Conservation (phyloP, 805 yeast genomes). For the Saccharomycopsis capsularis region DNA sequence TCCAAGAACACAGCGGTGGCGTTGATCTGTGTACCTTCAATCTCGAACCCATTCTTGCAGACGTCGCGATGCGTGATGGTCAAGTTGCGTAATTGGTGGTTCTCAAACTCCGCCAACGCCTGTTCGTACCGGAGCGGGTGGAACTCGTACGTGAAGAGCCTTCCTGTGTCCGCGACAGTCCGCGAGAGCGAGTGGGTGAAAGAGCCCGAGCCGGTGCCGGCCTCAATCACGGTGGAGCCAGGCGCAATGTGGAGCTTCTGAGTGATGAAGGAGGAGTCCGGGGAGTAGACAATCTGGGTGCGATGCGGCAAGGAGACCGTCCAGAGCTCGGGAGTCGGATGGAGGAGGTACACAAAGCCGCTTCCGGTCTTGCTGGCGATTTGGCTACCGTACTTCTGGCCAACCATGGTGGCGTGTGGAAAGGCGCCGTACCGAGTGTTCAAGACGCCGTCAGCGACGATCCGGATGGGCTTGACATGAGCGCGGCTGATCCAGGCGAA, state of each 20-base stretch:
- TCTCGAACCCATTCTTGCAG: slow-evolving; percentile 75
- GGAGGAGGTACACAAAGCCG: slow-evolving; percentile 79
- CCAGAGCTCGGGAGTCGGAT: slow-evolving; percentile 96
- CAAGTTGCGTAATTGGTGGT: slow-evolving; percentile 52
- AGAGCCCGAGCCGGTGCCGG: slow-evolving; percentile 97
- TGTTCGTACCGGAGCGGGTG: slow-evolving; percentile 78
- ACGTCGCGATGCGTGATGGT: slow-evolving; percentile 90
- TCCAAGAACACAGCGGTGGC: slow-evolving; percentile 83
- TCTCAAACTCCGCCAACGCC: slow-evolving; percentile 68
- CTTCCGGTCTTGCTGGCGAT: slow-evolving; percentile 56
- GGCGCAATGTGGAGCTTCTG: slow-evolving; percentile 71
- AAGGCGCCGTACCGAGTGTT: slow-evolving; percentile 88
- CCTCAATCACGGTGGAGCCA: slow-evolving; percentile 81
- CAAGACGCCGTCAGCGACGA: slow-evolving; percentile 51
- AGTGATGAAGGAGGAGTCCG: slow-evolving; percentile 86
- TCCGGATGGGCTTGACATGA: slow-evolving; percentile 64
- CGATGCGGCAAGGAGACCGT: slow-evolving; percentile 92
- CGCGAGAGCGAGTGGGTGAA: slow-evolving; percentile 90
- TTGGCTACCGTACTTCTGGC: slow-evolving; percentile 77
- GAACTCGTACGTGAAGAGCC: slow-evolving; percentile 80
- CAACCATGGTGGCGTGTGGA: slow-evolving; percentile 79
- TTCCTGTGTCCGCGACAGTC: slow-evolving; percentile 55
- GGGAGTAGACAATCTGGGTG: slow-evolving; percentile 95
- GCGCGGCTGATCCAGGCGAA: slow-evolving; percentile 80
- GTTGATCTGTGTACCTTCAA: slow-evolving; percentile 37